Conservation (phyloP, 345 rosid species). For the Bruguiera parviflora region DNA sequence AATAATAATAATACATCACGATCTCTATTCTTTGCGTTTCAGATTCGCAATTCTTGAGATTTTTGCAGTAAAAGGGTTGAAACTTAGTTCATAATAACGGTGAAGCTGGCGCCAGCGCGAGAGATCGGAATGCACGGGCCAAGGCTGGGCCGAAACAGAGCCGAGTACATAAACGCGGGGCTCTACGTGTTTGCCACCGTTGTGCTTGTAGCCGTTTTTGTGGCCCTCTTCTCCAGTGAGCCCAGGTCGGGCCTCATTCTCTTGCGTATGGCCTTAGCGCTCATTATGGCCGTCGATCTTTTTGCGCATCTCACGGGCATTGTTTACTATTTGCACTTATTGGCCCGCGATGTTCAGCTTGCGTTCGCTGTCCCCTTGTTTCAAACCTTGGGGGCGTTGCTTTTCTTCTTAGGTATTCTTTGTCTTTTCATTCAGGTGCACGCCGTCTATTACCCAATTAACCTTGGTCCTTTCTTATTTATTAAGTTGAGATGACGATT, state of each 20-base stretch:
- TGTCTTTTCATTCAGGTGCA: slow-evolving; percentile 62
- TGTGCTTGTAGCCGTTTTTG: slow-evolving; percentile 56
- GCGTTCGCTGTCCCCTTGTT: slow-evolving; percentile 63
- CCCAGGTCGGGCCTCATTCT: slow-evolving; percentile 64
- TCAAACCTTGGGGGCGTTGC: slow-evolving; percentile 55
- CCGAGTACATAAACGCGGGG: slow-evolving; percentile 75
- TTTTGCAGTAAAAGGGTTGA: too few species aligned
- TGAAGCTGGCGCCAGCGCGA: slow-evolving; percentile 80
- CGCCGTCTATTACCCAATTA: too few species aligned
- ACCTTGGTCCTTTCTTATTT: background rate
- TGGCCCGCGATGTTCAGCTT: slow-evolving; percentile 67
- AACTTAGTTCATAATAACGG: slow-evolving; percentile 38
- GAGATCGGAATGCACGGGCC: slow-evolving; percentile 74
- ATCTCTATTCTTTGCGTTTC: too few species aligned
- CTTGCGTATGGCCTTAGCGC: slow-evolving; percentile 48
- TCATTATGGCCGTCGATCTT: slow-evolving; percentile 58
- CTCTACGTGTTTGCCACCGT: slow-evolving; percentile 62
- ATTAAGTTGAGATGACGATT: too few species aligned
- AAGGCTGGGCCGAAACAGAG: slow-evolving; percentile 42
- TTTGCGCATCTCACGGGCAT: slow-evolving; percentile 76
- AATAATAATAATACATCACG: too few species aligned
- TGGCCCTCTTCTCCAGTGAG: slow-evolving; percentile 57
- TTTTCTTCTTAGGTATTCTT: slow-evolving; percentile 56
- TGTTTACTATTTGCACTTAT: slow-evolving; percentile 51
- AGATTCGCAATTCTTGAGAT: too few species aligned